Conservation (phyloP, 345 rosid species). For the Linum usitatissimum region DNA sequence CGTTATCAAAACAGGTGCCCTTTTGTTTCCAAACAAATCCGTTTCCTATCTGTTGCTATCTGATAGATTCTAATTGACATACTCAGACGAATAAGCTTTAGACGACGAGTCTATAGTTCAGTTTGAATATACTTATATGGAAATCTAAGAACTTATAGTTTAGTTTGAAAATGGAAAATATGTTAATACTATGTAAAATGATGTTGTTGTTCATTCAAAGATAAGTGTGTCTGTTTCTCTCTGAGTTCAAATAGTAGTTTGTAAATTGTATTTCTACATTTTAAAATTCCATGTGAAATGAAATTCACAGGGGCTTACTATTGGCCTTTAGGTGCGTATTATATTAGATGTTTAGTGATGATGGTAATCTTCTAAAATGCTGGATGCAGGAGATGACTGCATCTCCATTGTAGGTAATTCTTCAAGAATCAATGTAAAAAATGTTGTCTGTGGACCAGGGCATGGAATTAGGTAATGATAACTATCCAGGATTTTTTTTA, state of each 20-base stretch:
- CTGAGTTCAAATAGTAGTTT: too few species aligned
- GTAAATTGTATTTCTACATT: too few species aligned
- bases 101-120: background rate
- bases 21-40: background rate
- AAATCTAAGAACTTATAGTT: too few species aligned
- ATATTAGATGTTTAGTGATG: constrained; percentile 5
- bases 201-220: too few species aligned
- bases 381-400: constrained; percentile 79
- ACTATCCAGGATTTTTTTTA: background rate
- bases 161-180: too few species aligned
- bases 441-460: constrained; percentile 84
- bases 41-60: background rate
- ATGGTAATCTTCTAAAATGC: constrained; percentile 8
- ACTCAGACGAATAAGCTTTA: background rate
- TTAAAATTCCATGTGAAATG: too few species aligned
- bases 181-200: too few species aligned
- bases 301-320: background rate
- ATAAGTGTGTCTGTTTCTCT: too few species aligned
- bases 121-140: background rate
- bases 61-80: background rate
- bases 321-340: background rate
- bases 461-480: constrained; percentile 76
- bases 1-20: constrained; percentile 52
- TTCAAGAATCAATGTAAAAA: constrained; percentile 49
- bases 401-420: constrained; percentile 77